Evolutionary conservation across 371 early-diverging fungal genomes (phyloP), one percentile per base, ranked within the genome.

Genomic region (Lichtheimia ornata): DNA sequence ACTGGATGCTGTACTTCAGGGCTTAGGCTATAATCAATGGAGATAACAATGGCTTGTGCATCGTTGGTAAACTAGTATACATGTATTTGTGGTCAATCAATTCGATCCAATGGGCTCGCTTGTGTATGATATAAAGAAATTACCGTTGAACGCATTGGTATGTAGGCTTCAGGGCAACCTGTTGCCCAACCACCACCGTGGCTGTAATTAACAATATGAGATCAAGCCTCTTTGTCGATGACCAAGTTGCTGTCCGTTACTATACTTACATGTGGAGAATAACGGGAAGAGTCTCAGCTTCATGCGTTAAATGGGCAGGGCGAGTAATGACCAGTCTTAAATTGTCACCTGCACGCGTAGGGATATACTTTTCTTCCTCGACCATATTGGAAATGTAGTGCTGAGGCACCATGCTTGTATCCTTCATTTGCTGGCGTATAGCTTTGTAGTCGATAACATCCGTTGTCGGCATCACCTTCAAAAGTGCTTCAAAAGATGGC

Each of bases 1-100:
- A 67, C 57, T 5, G 74, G 72, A 53, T 53, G 41, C 22, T 66
- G 65, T 0, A 53, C 60, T 35, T 74, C 71, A 1, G 74, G 72
- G 6, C 65, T 58, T 11, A 60, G 43, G 6, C 64, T 59, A 27
- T 69, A 69, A 49, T 60, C 50, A 1, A 71, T 64, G 22, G 68
- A 73, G 4, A 67, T 44, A 0, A 73, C 62, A 24, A 56, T 56
- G 1, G 56, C 62, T 50, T 43, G 50, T 5, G 62, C 27, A 15
- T 42, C 43, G 1, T 50, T 27, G 2, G 62, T 51, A 3, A 55
- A 24, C 62, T 62, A 45, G 18, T 14, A 6, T 11, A 30, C 18
- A 49, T 49, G 0, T 18, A 4, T 30, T 7, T 40, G n/a, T 20
- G 44, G 2, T 43, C 44, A 1, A 14, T 12, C n/a, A 12, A 2